phyloP scores from a whole-genome alignment of 1,284 basidiomycete species.

The Stereum hirsutum region DNA sequence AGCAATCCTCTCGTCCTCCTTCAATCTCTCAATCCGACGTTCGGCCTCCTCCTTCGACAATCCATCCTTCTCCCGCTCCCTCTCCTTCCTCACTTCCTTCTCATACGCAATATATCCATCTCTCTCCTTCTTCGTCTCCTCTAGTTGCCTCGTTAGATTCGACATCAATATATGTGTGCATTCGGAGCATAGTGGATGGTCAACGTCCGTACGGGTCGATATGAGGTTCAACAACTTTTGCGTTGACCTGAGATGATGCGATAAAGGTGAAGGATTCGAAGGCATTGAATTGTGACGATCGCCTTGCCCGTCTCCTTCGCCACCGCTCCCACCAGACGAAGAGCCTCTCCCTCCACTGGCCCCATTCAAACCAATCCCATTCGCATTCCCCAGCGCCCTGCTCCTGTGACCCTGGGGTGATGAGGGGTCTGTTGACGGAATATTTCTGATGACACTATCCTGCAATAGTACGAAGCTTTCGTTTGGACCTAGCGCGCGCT shows the following conservation, averaged over 20 bases:
- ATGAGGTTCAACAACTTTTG: constrained; percentile 72
- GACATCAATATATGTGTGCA: constrained; percentile 82
- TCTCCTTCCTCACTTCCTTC: constrained; percentile 72
- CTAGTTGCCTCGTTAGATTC: constrained; percentile 75
- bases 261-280: constrained; percentile 64
- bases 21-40: constrained; percentile 64
- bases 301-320: constrained; percentile 18
- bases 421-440: constrained; percentile 38
- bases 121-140: constrained; percentile 85
- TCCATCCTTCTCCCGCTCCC: constrained; percentile 54
- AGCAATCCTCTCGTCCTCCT: constrained; percentile 63
- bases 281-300: too few species aligned
- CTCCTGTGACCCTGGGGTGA: constrained; percentile 31
- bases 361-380: constrained; percentile 7
- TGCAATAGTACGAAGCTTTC: constrained; percentile 89
- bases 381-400: constrained; percentile 21
- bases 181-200: constrained; percentile 93
- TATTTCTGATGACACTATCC: constrained; percentile 65
- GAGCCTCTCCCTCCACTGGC: not conserved
- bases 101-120: constrained; percentile 93
- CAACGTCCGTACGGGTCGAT: constrained; percentile 74
- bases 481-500: constrained; percentile 48
- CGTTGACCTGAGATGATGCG: constrained; percentile 70
- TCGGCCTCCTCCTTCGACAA: constrained; percentile 55
- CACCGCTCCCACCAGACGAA: not conserved